These are phyloP conservation scores for Trichoderma simmonsii DNA, from an alignment of 2,329 filamentous ascomycete genomes.

Conservation along the genomic window DNA sequence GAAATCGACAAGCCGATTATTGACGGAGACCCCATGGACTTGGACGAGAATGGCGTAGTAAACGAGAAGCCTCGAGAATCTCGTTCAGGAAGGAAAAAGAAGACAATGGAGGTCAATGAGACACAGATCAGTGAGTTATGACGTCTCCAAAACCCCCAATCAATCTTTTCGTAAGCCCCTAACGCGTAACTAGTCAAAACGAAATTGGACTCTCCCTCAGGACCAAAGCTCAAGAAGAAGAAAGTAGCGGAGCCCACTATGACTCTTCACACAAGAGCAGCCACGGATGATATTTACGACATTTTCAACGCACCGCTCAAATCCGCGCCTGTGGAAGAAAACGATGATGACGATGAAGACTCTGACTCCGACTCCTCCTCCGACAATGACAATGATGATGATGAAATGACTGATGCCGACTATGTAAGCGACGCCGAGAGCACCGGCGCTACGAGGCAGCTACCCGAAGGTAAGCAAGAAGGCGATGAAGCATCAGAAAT, in stretches of 20 bases:
- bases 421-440: conserved; percentile 87
- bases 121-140: conserved; percentile 78
- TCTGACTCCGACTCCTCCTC: background rate
- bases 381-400: background rate
- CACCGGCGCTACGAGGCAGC: conserved; percentile 71
- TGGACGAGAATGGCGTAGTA: conserved; percentile 59
- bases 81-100: conserved; percentile 63
- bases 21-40: conserved; percentile 42
- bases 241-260: conserved; percentile 82
- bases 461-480: conserved; percentile 44
- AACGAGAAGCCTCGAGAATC: conserved; percentile 44
- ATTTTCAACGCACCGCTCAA: conserved; percentile 81
- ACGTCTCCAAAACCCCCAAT: no score
- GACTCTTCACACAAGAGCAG: conserved; percentile 93
- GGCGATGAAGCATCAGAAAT: conserved; percentile 53
- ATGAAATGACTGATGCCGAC: conserved; percentile 54
- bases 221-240: conserved; percentile 79
- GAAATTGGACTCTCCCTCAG: conserved; percentile 84
- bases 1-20: conserved; percentile 40
- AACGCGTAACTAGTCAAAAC: conserved; percentile 66
- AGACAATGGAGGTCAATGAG: conserved; percentile 81
- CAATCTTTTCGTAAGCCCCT: background rate
- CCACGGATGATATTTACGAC: conserved; percentile 95
- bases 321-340: conserved; percentile 28
- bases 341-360: conserved; percentile 36